Conservation (phyloP, 345 rosid genomes). For the Sapria himalayana region DNA sequence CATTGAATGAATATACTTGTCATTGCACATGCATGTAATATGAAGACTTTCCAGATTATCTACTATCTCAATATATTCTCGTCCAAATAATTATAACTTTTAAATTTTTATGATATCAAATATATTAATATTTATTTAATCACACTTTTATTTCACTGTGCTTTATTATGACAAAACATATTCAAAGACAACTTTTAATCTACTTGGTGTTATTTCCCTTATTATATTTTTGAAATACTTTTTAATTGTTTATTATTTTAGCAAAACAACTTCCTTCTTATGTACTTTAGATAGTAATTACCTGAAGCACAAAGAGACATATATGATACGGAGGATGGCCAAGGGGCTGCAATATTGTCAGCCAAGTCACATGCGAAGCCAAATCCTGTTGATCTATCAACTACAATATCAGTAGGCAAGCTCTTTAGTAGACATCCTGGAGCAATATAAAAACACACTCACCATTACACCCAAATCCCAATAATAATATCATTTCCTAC, state of each 20-base stretch:
- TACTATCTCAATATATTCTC: no score
- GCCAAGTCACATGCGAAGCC: slow-evolving; percentile 90
- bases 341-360: slow-evolving; percentile 90
- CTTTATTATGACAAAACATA: background rate
- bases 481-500: background rate
- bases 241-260: no score
- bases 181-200: background rate
- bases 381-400: slow-evolving; percentile 73
- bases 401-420: slow-evolving; percentile 56
- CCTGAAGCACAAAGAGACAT: slow-evolving; percentile 93
- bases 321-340: slow-evolving; percentile 80
- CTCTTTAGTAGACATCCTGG: slow-evolving; percentile 82
- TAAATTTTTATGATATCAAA: no score
- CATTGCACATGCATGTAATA: no score
- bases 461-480: background rate
- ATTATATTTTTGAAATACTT: no score
- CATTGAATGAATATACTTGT: no score
- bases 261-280: no score
- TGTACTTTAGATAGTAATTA: no score
- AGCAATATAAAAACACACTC: slow-evolving; percentile 8
- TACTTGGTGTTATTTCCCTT: slow-evolving; percentile 1
- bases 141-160: no score
- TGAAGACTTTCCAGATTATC: no score
- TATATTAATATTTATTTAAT: no score
- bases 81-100: no score